Conservation (phyloP, 768 basidiomycete genomes). For the Boletus vermiculosoides region DNA sequence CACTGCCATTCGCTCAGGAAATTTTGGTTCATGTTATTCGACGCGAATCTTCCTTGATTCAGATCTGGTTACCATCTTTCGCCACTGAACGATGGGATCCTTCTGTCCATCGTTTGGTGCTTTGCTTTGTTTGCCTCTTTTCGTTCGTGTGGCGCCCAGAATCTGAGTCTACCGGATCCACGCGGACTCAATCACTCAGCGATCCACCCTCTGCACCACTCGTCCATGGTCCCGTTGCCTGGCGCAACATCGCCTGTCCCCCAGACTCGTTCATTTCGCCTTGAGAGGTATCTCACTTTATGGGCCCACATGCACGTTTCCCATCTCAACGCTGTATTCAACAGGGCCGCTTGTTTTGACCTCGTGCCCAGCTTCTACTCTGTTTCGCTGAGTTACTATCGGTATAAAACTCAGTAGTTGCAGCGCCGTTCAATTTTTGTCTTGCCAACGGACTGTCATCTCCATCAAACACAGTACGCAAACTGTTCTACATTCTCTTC, state of each 20-base stretch:
- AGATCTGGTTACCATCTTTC: slow-evolving; percentile 13
- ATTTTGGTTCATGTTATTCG: slow-evolving; percentile 17
- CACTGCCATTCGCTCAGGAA: slow-evolving; percentile 18
- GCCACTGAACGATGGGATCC: slow-evolving; percentile 16
- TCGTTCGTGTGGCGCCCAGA: slow-evolving; percentile 15
- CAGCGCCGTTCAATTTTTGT: slow-evolving; percentile 38
- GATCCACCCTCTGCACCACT: slow-evolving; percentile 13
- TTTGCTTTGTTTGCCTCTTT: slow-evolving; percentile 13
- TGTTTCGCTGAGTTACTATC: slow-evolving; percentile 42
- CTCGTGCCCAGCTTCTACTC: slow-evolving; percentile 38
- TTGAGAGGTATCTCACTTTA: slow-evolving; percentile 18
- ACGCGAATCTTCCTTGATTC: slow-evolving; percentile 18
- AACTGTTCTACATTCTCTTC: slow-evolving; percentile 9
- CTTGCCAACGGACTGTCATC: slow-evolving; percentile 38
- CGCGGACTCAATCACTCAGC: slow-evolving; percentile 32
- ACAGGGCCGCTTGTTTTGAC: slow-evolving; percentile 35
- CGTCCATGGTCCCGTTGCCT: slow-evolving; percentile 3
- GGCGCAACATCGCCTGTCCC: slow-evolving; percentile 7
- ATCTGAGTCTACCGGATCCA: slow-evolving; percentile 23
- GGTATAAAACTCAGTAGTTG: slow-evolving; percentile 39
- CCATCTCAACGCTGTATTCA: slow-evolving; percentile 26
- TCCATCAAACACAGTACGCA: slow-evolving; percentile 25
- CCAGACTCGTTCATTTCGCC: slow-evolving; percentile 11
- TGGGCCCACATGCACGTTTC: slow-evolving; percentile 16
- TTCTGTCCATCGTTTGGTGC: slow-evolving; percentile 9